These are phyloP conservation scores for Papiliotrema terrestris DNA, from an alignment of 1,284 basidiomycete genomes.

Conservation along the genomic window DNA sequence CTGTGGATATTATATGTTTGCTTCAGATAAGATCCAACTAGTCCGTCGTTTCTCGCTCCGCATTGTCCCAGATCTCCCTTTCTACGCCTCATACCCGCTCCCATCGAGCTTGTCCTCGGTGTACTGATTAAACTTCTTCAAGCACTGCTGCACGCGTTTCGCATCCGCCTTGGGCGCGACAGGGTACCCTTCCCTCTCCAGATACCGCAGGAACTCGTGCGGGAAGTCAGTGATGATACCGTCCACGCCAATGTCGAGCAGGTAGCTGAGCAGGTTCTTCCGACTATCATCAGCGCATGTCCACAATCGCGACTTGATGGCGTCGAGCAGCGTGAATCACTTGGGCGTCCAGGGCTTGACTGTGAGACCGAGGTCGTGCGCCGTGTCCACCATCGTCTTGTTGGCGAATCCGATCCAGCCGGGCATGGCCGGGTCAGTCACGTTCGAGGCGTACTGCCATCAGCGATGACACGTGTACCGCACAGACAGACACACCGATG, in stretches of 20 bases:
- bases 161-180: constrained; percentile 24
- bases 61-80: too few relatives aligned
- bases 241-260: constrained; percentile 62
- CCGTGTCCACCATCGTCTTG: constrained; percentile 62
- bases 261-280: constrained; percentile 59
- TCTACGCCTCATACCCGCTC: constrained; percentile 9
- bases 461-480: constrained; percentile 3
- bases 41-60: too few relatives aligned
- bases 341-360: constrained; percentile 72
- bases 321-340: constrained; percentile 7
- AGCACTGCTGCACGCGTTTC: constrained; percentile 21
- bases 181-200: constrained; percentile 20
- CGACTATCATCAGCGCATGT: constrained; percentile 52
- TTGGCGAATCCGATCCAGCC: constrained; percentile 62
- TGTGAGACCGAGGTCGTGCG: constrained; percentile 60
- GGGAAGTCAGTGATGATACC: constrained; percentile 51
- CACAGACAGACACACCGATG: constrained; percentile 14
- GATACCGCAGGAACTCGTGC: constrained; percentile 18
- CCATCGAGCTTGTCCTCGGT: constrained; percentile 9
- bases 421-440: constrained; percentile 51
- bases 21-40: too few relatives aligned
- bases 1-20: too few relatives aligned
- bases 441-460: constrained; percentile 34
- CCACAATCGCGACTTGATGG: not conserved
- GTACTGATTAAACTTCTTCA: constrained; percentile 25